phyloP scores from a whole-genome alignment of 2,329 filamentous ascomycete species.

The Trichoderma guizhouense region DNA sequence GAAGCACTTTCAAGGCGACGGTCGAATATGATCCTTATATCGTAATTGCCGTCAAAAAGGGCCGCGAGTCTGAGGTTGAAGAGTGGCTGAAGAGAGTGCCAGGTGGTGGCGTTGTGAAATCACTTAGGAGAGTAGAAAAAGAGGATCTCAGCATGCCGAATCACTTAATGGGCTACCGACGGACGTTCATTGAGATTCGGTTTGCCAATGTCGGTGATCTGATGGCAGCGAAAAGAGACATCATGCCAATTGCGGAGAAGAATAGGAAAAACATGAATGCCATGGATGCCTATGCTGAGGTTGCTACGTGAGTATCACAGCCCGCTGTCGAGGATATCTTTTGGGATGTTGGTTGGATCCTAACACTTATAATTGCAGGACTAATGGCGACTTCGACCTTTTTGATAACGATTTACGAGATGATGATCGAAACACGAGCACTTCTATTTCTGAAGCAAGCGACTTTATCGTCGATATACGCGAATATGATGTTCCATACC shows the following conservation, averaged over 20 bases:
- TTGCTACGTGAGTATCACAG: conserved; percentile 65
- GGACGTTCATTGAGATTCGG: conserved; percentile 80
- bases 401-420: conserved; percentile 89
- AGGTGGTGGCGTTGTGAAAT: conserved; percentile 78
- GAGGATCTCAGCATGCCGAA: conserved; percentile 95
- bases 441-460: conserved; percentile 78
- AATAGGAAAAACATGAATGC: conserved; percentile 95
- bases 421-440: conserved; percentile 74
- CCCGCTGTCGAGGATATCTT: background rate
- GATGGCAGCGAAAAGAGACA: conserved; percentile 75
- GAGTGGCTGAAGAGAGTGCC: conserved; percentile 84
- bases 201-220: conserved; percentile 88
- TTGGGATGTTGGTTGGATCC: background rate
- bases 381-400: conserved; percentile 83
- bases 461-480: conserved; percentile 98
- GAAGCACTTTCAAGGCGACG: conserved; percentile 90
- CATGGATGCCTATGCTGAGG: conserved; percentile 98
- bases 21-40: conserved; percentile 98
- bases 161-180: conserved; percentile 84
- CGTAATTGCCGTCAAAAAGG: conserved; percentile 82
- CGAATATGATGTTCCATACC: conserved; percentile 99
- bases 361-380: conserved; percentile 43
- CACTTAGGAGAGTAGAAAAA: conserved; percentile 74
- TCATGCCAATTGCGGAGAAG: conserved; percentile 90
- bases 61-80: conserved; percentile 87